phyloP scores from a whole-genome alignment of 2,329 filamentous ascomycete genomes.

The Ophiostoma novo-ulmi region DNA sequence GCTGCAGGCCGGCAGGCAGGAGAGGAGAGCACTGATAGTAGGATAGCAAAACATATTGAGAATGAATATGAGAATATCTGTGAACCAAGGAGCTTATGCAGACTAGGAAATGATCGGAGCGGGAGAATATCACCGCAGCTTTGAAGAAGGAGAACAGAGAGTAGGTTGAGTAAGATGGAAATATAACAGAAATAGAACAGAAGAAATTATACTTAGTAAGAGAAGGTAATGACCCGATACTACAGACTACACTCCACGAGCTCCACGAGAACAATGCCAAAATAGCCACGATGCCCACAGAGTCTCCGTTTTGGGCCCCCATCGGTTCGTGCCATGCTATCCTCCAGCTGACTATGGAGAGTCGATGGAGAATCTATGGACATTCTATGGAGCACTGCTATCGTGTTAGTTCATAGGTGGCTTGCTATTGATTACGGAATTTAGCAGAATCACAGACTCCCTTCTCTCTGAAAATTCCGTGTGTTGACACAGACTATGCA shows the following conservation, averaged over 20 bases:
- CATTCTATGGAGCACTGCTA: not conserved
- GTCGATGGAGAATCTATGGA: not conserved
- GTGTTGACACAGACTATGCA: not conserved
- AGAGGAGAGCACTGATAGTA: not conserved
- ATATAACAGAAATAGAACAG: not conserved
- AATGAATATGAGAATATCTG: not conserved
- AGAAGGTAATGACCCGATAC: not conserved
- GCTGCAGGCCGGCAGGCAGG: not conserved
- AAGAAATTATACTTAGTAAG: not conserved
- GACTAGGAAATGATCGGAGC: not conserved
- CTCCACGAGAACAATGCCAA: not conserved
- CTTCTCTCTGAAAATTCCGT: not conserved
- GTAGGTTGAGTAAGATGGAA: not conserved
- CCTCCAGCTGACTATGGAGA: not conserved
- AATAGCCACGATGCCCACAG: not conserved
- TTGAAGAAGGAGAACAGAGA: not conserved
- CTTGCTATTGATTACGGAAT: not conserved
- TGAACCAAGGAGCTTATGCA: not conserved
- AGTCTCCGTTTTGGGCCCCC: not conserved
- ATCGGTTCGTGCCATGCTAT: slow-evolving; percentile 2
- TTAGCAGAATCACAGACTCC: not conserved
- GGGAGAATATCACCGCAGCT: slow-evolving; percentile 1
- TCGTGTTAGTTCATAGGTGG: not conserved
- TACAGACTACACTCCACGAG: not conserved
- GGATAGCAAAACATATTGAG: not conserved